Conservation (phyloP, 768 basidiomycete species). For the Lentinula lateritia region DNA sequence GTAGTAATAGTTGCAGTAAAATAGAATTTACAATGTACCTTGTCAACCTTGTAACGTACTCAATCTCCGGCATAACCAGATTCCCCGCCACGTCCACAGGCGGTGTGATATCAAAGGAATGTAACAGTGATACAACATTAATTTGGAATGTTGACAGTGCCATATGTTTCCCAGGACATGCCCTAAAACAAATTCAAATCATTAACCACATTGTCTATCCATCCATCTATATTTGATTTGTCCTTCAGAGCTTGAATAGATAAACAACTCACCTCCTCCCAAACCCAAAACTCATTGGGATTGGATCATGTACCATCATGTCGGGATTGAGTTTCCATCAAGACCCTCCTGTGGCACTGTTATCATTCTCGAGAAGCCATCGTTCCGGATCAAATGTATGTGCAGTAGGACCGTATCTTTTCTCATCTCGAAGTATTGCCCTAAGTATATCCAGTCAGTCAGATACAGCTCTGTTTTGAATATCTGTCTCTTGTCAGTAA, state of each 20-base stretch:
- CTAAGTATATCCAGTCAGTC: background rate
- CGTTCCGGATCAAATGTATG: background rate
- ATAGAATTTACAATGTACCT: background rate
- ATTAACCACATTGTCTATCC: background rate
- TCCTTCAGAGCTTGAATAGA: no score
- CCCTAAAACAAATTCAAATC: constrained; percentile 8
- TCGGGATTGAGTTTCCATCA: background rate
- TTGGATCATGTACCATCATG: background rate
- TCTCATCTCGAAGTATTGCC: background rate
- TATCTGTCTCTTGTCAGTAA: no score
- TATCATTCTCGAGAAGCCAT: background rate
- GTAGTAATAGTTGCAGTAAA: background rate
- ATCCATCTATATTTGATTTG: no score
- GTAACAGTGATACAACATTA: constrained; percentile 22
- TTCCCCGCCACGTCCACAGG: constrained; percentile 18
- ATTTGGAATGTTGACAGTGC: constrained; percentile 21
- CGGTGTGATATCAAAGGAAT: constrained; percentile 23
- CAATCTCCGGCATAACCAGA: constrained; percentile 22
- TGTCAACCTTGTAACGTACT: constrained; percentile 9
- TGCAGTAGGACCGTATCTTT: background rate
- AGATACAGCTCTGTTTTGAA: background rate
- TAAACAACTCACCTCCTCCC: background rate
- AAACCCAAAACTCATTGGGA: background rate
- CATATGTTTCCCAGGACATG: constrained; percentile 26
- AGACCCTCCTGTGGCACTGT: background rate